These are phyloP conservation scores for Boletus reticuloceps DNA, from an alignment of 768 basidiomycete species.

Conservation along the genomic window DNA sequence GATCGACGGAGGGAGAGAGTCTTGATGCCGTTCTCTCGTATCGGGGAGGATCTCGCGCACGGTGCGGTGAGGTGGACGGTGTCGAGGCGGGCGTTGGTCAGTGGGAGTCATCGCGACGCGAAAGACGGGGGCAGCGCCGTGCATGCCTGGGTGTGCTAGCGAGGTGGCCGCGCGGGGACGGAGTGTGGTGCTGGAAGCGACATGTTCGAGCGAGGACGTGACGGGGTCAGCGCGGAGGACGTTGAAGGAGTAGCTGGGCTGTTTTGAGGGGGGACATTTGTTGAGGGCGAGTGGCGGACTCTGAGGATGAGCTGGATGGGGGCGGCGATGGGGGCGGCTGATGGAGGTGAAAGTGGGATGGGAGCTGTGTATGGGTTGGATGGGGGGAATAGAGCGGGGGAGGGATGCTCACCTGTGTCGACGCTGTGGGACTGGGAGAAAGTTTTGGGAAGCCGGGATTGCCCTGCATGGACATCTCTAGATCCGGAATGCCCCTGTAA, in stretches of 20 bases:
- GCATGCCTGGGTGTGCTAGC: slow-evolving; percentile 22
- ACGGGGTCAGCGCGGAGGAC: slow-evolving; percentile 44
- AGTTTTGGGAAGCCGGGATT: not conserved
- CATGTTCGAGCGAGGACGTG: slow-evolving; percentile 41
- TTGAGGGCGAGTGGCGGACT: slow-evolving; percentile 22
- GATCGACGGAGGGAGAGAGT: slow-evolving; percentile 27
- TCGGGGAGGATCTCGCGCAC: slow-evolving; percentile 26
- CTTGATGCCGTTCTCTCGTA: slow-evolving; percentile 27
- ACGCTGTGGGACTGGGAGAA: not conserved
- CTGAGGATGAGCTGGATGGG: slow-evolving; percentile 28
- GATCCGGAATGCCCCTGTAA: slow-evolving; percentile 7
- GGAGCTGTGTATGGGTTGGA: not conserved
- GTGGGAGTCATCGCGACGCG: slow-evolving; percentile 33
- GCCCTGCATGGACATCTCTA: slow-evolving; percentile 23
- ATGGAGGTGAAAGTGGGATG: slow-evolving; percentile 5
- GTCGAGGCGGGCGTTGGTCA: slow-evolving; percentile 18
- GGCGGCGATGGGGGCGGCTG: slow-evolving; percentile 23
- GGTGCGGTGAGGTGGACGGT: slow-evolving; percentile 13
- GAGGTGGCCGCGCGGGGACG: slow-evolving; percentile 29
- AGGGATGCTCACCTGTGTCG: slow-evolving; percentile 4
- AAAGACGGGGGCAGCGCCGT: slow-evolving; percentile 37
- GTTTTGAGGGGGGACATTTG: slow-evolving; percentile 12
- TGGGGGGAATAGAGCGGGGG: slow-evolving; percentile 5
- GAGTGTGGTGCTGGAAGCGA: slow-evolving; percentile 41
- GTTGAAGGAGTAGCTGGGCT: slow-evolving; percentile 38